Evolutionary conservation across 345 rosid species (phyloP).

Genomic region (Aquilaria sinensis): DNA sequence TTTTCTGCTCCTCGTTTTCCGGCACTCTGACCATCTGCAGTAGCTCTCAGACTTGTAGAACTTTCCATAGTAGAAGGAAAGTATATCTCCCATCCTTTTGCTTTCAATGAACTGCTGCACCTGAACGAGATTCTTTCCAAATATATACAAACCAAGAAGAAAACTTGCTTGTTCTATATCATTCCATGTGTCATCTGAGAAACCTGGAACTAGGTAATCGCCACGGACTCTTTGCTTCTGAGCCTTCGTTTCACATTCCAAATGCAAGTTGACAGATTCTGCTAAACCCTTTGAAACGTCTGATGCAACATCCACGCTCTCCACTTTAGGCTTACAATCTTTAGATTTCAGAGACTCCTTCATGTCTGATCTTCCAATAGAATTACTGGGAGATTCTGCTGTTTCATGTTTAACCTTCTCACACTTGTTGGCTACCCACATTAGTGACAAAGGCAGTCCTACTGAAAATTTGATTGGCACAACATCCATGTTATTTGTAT

Average conservation of each 20-base stretch:
- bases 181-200: conserved; percentile 41
- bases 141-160: conserved; percentile 64
- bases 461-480: conserved; percentile 14
- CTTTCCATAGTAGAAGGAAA: conserved; percentile 63
- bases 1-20: conserved; percentile 41
- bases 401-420: conserved; percentile 19
- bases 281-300: background rate
- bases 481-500: conserved; percentile 13
- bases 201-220: conserved; percentile 37
- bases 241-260: conserved; percentile 11
- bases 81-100: conserved; percentile 52
- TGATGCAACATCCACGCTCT: conserved; percentile 10
- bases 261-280: conserved; percentile 12
- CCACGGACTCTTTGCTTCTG: conserved; percentile 11
- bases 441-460: conserved; percentile 39
- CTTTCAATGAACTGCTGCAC: conserved; percentile 49
- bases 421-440: conserved; percentile 37
- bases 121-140: conserved; percentile 55
- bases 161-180: conserved; percentile 39
- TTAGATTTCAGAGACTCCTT: conserved; percentile 11
- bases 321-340: conserved; percentile 15
- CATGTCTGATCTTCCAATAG: conserved; percentile 10
- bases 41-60: conserved; percentile 54
- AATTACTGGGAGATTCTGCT: conserved; percentile 14
- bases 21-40: conserved; percentile 58